Percentiles rank a stretch among this genome's conserved stretches.
Conservation (phyloP, 495 filamentous ascomycete species). For the Tuber calosporum region DNA sequence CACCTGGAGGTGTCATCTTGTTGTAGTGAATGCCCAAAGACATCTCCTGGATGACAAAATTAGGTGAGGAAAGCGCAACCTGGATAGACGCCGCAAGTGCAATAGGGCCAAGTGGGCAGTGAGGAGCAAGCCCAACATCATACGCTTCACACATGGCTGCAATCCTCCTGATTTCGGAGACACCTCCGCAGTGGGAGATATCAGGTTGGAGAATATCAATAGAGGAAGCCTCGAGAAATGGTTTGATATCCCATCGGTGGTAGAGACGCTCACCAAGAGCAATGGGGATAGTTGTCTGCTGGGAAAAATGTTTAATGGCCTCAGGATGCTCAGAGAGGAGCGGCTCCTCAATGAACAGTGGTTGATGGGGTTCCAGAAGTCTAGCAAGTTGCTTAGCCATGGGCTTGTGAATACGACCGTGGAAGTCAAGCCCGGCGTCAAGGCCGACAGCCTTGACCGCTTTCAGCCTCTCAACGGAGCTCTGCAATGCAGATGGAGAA, state of each 20-base stretch:
- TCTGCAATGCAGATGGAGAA: slow-evolving; percentile 57
- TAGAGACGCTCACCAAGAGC: slow-evolving; percentile 71
- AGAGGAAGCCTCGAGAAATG: slow-evolving; percentile 60
- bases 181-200: slow-evolving; percentile 67
- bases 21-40: slow-evolving; percentile 75
- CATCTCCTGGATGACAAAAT: slow-evolving; percentile 80
- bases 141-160: slow-evolving; percentile 70
- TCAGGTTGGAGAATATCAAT: slow-evolving; percentile 74
- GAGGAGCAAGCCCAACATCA: slow-evolving; percentile 68
- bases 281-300: slow-evolving; percentile 59
- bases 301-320: slow-evolving; percentile 59
- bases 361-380: slow-evolving; percentile 60
- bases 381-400: slow-evolving; percentile 75
- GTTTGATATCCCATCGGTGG: slow-evolving; percentile 67
- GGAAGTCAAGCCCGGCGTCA: slow-evolving; percentile 69
- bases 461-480: slow-evolving; percentile 61
- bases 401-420: slow-evolving; percentile 69
- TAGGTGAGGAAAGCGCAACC: slow-evolving; percentile 56
- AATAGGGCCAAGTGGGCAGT: slow-evolving; percentile 71
- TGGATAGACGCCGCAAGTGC: slow-evolving; percentile 68
- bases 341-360: slow-evolving; percentile 77
- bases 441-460: slow-evolving; percentile 63
- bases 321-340: slow-evolving; percentile 64
- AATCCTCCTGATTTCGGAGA: slow-evolving; percentile 64
- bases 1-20: slow-evolving; percentile 47